Conservation (phyloP, 345 rosid species). For the Gossypium raimondii region DNA sequence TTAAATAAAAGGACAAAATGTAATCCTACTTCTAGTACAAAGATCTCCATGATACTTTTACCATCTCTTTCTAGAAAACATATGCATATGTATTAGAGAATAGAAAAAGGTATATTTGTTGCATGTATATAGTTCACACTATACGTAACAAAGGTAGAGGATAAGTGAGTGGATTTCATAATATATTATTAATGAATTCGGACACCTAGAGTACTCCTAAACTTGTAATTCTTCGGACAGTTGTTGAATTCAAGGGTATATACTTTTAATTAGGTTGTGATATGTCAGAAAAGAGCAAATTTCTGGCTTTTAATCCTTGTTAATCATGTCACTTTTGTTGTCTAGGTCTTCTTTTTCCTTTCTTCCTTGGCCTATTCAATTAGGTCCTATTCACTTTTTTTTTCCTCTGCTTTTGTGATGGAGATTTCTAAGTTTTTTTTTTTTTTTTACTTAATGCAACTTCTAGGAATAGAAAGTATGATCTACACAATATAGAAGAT, state of each 20-base stretch:
- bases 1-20: too few relatives aligned
- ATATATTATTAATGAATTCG: neutral
- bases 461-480: neutral
- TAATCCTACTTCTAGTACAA: too few relatives aligned
- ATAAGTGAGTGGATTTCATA: constrained; percentile 3
- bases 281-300: neutral
- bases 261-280: neutral
- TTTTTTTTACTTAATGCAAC: neutral
- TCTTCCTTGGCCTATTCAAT: neutral
- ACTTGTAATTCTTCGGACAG: neutral
- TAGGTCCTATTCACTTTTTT: neutral
- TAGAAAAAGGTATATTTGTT: neutral
- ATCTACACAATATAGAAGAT: neutral
- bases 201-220: neutral
- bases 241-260: neutral
- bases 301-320: neutral
- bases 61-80: neutral
- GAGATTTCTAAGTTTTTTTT: neutral
- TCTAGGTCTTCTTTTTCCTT: neutral
- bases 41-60: too few relatives aligned
- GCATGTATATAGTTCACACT: neutral
- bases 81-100: neutral
- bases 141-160: neutral
- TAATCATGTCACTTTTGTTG: neutral
- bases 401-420: neutral